These are phyloP conservation scores for Volvariella volvacea DNA, from an alignment of 1,284 basidiomycete species.

Conservation along the genomic window DNA sequence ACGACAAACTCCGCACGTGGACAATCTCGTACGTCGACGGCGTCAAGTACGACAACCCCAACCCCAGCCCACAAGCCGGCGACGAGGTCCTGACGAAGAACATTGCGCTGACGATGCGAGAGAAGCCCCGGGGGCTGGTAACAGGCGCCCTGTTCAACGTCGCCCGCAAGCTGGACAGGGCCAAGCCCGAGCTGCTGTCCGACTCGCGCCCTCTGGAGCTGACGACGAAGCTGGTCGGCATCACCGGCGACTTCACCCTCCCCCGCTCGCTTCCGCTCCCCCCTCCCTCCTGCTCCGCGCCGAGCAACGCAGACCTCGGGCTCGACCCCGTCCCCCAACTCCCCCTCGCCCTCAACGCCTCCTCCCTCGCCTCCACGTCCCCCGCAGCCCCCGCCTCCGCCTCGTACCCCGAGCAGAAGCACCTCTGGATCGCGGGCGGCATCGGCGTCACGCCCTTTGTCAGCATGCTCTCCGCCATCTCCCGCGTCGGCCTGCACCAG, in stretches of 20 bases:
- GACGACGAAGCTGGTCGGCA: conserved; percentile 28
- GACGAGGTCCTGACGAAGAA: conserved; percentile 25
- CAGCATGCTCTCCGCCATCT: conserved; percentile 34
- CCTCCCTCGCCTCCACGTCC: not conserved
- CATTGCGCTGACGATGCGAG: not conserved
- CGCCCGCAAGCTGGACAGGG: conserved; percentile 28
- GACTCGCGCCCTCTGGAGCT: conserved; percentile 31
- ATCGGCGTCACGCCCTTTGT: conserved; percentile 57
- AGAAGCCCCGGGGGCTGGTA: conserved; percentile 39
- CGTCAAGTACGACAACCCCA: conserved; percentile 12
- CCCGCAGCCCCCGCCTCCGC: not conserved
- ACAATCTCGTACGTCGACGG: conserved; percentile 41
- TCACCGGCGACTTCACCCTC: conserved; percentile 32
- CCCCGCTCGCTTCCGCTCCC: conserved; percentile 10
- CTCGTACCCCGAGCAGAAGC: conserved; percentile 10
- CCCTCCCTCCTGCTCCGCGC: conserved; percentile 2
- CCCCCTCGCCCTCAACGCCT: not conserved
- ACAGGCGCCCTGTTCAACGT: conserved; percentile 47
- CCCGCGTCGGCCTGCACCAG: not conserved
- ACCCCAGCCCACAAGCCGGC: conserved; percentile 24
- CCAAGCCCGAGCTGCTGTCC: conserved; percentile 30
- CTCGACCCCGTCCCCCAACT: not conserved
- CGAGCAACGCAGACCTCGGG: conserved; percentile 9
- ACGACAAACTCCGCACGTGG: conserved; percentile 63
- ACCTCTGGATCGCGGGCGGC: conserved; percentile 50